Evolutionary conservation across 805 yeast genomes (phyloP).

Genomic region (Candida schatavii): DNA sequence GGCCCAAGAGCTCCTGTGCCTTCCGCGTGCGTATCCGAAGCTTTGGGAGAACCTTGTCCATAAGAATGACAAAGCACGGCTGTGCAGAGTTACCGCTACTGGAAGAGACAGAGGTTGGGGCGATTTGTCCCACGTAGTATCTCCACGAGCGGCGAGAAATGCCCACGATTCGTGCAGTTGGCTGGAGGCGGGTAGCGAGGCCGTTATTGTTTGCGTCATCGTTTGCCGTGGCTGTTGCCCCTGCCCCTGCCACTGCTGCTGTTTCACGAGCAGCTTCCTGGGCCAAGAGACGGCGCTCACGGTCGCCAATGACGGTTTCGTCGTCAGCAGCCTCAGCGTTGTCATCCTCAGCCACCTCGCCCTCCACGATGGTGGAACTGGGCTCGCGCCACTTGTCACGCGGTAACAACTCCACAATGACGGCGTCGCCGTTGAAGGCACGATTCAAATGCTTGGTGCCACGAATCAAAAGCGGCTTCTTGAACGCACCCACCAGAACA

Average conservation of each 20-base stretch:
- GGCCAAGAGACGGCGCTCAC: conserved; percentile 68
- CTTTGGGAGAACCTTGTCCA: conserved; percentile 88
- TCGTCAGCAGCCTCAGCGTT: conserved; percentile 53
- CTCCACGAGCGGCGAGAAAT: conserved; percentile 91
- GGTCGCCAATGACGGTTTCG: conserved; percentile 52
- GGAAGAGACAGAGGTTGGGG: conserved; percentile 63
- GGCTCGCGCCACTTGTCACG: conserved; percentile 86
- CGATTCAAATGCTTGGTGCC: conserved; percentile 88
- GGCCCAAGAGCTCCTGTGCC: conserved; percentile 76
- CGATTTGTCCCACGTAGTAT: conserved; percentile 90
- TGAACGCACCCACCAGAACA: conserved; percentile 65
- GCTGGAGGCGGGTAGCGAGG: conserved; percentile 55
- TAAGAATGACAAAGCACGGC: conserved; percentile 77
- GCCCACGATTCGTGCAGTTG: conserved; percentile 93
- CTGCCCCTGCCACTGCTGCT: conserved; percentile 40
- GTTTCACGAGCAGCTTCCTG: conserved; percentile 60
- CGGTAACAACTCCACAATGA: conserved; percentile 86
- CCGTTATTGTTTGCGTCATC: too few species aligned
- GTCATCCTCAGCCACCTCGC: conserved; percentile 60
- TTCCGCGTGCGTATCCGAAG: conserved; percentile 85
- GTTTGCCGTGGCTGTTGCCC: conserved; percentile 33
- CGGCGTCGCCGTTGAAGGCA: conserved; percentile 88
- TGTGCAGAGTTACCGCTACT: conserved; percentile 65
- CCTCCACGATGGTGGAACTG: conserved; percentile 75
- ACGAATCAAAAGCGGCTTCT: conserved; percentile 74